A percentile compares a stretch with the other conserved stretches of the same genome.
These are phyloP conservation scores for Paramecium caudatum DNA, from an alignment of 73 alveolate species.

Conservation along the genomic window DNA sequence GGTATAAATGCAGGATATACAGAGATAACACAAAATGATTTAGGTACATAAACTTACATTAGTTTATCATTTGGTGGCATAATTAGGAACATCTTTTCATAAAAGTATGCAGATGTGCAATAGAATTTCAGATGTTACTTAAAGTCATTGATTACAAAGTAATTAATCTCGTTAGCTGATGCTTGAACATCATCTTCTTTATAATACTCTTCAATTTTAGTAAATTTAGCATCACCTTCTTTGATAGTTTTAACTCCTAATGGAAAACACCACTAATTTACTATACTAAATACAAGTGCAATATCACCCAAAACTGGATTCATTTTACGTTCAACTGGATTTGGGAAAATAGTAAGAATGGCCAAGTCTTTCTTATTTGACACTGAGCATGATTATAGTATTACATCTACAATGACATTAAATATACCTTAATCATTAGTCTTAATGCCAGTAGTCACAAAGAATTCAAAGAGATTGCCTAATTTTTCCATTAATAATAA, in stretches of 20 bases:
- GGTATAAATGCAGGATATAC: conserved; percentile 60
- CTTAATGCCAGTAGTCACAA: conserved; percentile 62
- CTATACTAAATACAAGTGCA: neutral
- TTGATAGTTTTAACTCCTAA: conserved; percentile 49
- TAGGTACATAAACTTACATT: conserved; percentile 57
- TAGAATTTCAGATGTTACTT: conserved; percentile 41
- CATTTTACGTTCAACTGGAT: conserved; percentile 69
- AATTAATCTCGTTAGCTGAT: conserved; percentile 55
- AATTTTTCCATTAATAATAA: conserved; percentile 48
- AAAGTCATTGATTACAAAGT: conserved; percentile 61
- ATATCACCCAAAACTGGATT: conserved; percentile 40
- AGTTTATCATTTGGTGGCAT: conserved; percentile 38
- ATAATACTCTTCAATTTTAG: conserved; percentile 49
- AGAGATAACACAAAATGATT: conserved; percentile 56
- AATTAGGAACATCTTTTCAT: conserved; percentile 58
- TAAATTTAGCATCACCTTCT: conserved; percentile 36
- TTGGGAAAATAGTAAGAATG: conserved; percentile 51
- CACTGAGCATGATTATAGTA: neutral
- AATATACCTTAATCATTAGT: conserved; percentile 54
- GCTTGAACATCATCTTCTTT: conserved; percentile 20
- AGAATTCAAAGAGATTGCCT: conserved; percentile 66
- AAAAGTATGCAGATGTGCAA: conserved; percentile 55
- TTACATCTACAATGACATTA: conserved; percentile 11
- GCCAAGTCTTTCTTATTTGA: conserved; percentile 58
- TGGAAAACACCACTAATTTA: conserved; percentile 62